phyloP scores from a whole-genome alignment of 495 filamentous ascomycete species.

The Monascus purpureus region DNA sequence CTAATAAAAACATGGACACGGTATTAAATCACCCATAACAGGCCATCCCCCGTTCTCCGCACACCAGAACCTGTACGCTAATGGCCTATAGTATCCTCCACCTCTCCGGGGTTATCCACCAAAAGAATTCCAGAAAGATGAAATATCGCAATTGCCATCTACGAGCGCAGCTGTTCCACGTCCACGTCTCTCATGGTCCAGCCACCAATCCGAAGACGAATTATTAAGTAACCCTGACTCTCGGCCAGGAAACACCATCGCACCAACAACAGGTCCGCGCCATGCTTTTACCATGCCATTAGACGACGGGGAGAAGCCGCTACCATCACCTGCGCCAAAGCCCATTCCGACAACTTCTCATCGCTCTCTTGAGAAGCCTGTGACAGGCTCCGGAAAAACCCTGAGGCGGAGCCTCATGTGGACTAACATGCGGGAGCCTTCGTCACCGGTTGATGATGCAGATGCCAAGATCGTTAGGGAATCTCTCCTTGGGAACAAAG shows the following conservation, averaged over 20 bases:
- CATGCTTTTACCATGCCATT: slow-evolving; percentile 1
- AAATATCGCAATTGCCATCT: too few relatives aligned
- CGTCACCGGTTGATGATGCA: slow-evolving; percentile 45
- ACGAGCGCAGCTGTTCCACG: too few relatives aligned
- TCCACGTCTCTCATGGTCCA: slow-evolving; percentile 41
- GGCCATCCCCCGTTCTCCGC: too few relatives aligned
- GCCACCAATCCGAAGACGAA: slow-evolving; percentile 49
- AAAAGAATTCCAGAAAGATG: too few relatives aligned
- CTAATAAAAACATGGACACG: not conserved
- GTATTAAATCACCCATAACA: too few relatives aligned
- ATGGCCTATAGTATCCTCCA: too few relatives aligned
- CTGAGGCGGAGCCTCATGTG: slow-evolving; percentile 35
- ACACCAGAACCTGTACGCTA: too few relatives aligned
- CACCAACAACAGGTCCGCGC: not conserved
- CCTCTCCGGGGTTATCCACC: not conserved
- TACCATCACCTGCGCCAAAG: slow-evolving; percentile 12
- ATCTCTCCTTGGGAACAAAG: slow-evolving; percentile 33
- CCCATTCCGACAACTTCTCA: slow-evolving; percentile 20
- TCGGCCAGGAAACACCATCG: slow-evolving; percentile 3
- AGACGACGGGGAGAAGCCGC: slow-evolving; percentile 7
- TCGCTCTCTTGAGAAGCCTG: slow-evolving; percentile 21
- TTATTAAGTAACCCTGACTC: slow-evolving; percentile 28
- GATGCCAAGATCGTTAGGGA: slow-evolving; percentile 54
- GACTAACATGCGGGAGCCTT: slow-evolving; percentile 29
- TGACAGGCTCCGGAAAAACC: slow-evolving; percentile 20